Percentiles rank a stretch among this genome's conserved stretches.
These are phyloP conservation scores for Sphaerulina musiva DNA, from an alignment of 2,329 filamentous ascomycete species.

Conservation along the genomic window DNA sequence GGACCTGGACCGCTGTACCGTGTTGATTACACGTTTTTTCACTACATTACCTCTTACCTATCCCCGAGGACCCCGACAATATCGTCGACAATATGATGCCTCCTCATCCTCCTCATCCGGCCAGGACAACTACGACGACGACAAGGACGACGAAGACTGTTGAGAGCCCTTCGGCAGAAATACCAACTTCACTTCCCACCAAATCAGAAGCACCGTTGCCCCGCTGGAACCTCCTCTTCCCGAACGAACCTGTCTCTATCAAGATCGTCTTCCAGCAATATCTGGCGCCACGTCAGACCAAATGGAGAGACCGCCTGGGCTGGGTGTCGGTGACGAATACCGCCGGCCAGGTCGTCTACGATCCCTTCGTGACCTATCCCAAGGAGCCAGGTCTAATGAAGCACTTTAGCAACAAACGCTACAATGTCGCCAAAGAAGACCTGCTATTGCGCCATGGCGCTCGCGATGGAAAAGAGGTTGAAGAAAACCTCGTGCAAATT, in stretches of 20 bases:
- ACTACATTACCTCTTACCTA: no score
- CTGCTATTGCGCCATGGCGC: slow-evolving; percentile 5
- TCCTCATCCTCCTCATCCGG: no score
- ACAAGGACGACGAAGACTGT: neutral
- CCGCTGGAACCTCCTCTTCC: slow-evolving; percentile 5
- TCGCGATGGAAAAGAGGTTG: slow-evolving; percentile 5
- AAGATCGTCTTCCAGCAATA: slow-evolving; percentile 11
- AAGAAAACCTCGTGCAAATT: slow-evolving; percentile 1
- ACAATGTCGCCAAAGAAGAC: slow-evolving; percentile 4
- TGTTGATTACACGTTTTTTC: no score
- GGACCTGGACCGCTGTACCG: no score
- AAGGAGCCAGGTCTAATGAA: slow-evolving; percentile 7
- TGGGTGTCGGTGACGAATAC: slow-evolving; percentile 9
- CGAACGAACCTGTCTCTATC: slow-evolving; percentile 6
- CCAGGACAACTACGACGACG: no score
- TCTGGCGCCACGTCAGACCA: neutral
- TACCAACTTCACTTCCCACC: neutral
- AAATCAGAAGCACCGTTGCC: slow-evolving; percentile 3
- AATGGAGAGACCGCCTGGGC: slow-evolving; percentile 3
- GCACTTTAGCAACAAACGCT: slow-evolving; percentile 4
- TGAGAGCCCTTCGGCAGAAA: neutral
- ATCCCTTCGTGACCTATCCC: slow-evolving; percentile 6
- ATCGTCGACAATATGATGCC: no score
- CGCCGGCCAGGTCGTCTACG: slow-evolving; percentile 7
- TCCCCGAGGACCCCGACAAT: no score